Base-by-base conservation (phyloP, 2,329 filamentous ascomycete genomes). In the Penicillium sp. region DNA sequence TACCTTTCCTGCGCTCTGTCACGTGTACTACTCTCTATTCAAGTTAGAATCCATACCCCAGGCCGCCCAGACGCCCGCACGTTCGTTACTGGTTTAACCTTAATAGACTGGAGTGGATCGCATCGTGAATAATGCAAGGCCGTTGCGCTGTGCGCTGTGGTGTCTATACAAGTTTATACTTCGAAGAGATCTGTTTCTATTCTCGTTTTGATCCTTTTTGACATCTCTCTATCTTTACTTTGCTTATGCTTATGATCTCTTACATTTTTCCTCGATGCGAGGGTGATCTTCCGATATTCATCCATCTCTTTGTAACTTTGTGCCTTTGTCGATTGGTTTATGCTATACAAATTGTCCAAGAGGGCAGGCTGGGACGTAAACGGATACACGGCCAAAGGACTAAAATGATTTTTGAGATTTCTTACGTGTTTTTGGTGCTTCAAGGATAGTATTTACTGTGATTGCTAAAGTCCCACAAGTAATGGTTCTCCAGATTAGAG, bases 21-120 rank as follows among this genome's bases (percentile, higher is more conserved):
- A 29, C 41, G 7, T 47, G 47, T 56, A 54, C 46, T 49, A 54
- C 48, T 45, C 20, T 27, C 12, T 46, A 31, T 42, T 28, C 35
- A 49, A 33, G 44, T 38, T 56, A 56, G 51, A 55, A 45, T 49
- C 49, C 53, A 56, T 56, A 54, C 51, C 53, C 53, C 15, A 41
- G 32, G 48, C 31, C 29, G 25, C 35, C 20, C 8, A 23, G 20
- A 20, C 23, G 27, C 43, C 45, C 51, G 37, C 48, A 54, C 53
- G 40, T 42, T 56, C 53, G 38, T 54, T 56, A 49, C 27, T 27
- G 25, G 7, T 47, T 41, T 47, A 20, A 42, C 42, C 47, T 5
- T 38, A 32, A 52, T 52, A 52, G 49, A 52, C 25, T 37, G 42
- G 42, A 45, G 25, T 32, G 18, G 46, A 46, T 41, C 33, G 18